These are phyloP conservation scores for Histomonas meleagridis DNA, from an alignment of 208 protist genomes.

Conservation along the genomic window DNA sequence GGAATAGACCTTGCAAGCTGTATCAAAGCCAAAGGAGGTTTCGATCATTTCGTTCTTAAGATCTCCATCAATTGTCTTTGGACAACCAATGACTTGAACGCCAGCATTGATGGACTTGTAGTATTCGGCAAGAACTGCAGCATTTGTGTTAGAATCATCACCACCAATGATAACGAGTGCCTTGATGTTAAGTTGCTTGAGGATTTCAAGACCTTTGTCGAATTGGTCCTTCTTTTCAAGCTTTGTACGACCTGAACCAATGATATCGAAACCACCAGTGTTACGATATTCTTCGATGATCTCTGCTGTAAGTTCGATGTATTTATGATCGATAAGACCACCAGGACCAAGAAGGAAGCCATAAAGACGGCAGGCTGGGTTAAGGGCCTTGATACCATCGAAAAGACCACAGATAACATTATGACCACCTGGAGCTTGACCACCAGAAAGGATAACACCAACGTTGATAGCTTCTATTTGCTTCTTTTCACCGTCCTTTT, in stretches of 20 bases:
- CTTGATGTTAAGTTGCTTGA: conserved; percentile 47
- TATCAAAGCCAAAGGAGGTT: conserved; percentile 55
- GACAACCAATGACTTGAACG: conserved; percentile 55
- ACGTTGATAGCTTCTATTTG: conserved; percentile 7
- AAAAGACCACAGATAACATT: conserved; percentile 48
- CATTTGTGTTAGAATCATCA: conserved; percentile 60
- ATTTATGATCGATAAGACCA: conserved; percentile 42
- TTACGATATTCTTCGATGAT: conserved; percentile 51
- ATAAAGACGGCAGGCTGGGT: conserved; percentile 36
- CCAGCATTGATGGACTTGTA: conserved; percentile 42
- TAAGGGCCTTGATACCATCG: conserved; percentile 34
- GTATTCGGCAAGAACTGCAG: conserved; percentile 53
- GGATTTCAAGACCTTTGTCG: conserved; percentile 37
- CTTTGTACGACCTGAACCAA: conserved; percentile 54
- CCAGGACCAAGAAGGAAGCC: conserved; percentile 36
- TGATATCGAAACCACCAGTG: conserved; percentile 55
- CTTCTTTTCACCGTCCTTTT: not conserved
- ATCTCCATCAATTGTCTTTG: conserved; percentile 63
- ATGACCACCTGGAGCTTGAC: conserved; percentile 43
- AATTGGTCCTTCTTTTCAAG: conserved; percentile 55
- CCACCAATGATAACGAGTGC: conserved; percentile 51
- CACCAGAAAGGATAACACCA: conserved; percentile 42
- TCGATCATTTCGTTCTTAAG: conserved; percentile 52
- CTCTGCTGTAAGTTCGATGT: conserved; percentile 40
- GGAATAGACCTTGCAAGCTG: conserved; percentile 50